Conservation (phyloP, 2,329 filamentous ascomycete species). For the Seiridium cupressi region DNA sequence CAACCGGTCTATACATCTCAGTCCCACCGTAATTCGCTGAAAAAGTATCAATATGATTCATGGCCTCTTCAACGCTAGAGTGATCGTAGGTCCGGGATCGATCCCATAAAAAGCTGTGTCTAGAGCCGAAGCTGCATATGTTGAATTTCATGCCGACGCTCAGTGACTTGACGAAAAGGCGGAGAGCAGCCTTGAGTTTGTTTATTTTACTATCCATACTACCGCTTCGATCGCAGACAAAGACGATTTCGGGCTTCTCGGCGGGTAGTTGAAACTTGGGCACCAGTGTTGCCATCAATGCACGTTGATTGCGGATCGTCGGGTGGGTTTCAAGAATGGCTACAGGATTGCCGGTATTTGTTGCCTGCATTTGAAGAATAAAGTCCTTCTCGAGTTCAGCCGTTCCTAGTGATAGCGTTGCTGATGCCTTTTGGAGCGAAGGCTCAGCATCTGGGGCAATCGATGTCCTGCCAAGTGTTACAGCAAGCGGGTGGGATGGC, state of each 20-base stretch:
- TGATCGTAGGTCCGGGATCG: constrained; percentile 46
- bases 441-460: constrained; percentile 41
- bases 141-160: constrained; percentile 66
- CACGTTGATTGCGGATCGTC: constrained; percentile 57
- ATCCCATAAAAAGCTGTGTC: constrained; percentile 43
- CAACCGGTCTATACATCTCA: constrained; percentile 45
- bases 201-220: constrained; percentile 58
- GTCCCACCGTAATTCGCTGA: constrained; percentile 51
- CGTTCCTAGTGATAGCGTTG: constrained; percentile 52
- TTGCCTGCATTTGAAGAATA: constrained; percentile 61
- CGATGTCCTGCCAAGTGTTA: constrained; percentile 61
- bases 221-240: constrained; percentile 70
- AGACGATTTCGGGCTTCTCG: constrained; percentile 62
- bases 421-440: constrained; percentile 59
- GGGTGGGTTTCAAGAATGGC: constrained; percentile 68
- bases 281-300: constrained; percentile 69
- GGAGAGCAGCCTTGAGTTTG: constrained; percentile 53
- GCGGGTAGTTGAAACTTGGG: constrained; percentile 65
- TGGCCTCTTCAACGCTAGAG: constrained; percentile 40
- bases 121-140: constrained; percentile 64
- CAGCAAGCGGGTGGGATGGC: constrained; percentile 65
- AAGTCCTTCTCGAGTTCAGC: constrained; percentile 63
- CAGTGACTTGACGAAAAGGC: constrained; percentile 65
- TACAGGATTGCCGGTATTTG: constrained; percentile 57
- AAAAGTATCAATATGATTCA: constrained; percentile 39